Conservation (phyloP, 495 filamentous ascomycete genomes). For the Annulohypoxylon maeteangense region DNA sequence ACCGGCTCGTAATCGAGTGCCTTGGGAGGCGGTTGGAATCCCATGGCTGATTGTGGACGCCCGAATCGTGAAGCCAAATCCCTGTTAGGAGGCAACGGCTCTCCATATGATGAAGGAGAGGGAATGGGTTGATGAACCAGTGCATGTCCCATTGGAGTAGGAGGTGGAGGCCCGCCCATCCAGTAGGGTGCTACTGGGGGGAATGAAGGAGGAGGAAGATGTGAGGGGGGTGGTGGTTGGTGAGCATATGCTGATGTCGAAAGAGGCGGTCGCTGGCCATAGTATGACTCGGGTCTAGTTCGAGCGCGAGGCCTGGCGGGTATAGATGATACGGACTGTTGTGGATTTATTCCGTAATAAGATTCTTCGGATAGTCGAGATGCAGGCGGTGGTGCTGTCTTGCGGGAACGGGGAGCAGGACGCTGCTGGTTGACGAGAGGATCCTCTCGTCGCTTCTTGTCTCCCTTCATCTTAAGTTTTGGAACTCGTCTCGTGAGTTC, state of each 20-base stretch:
- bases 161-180: constrained; percentile 31
- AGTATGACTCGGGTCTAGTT: constrained; percentile 54
- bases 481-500: constrained; percentile 46
- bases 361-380: constrained; percentile 51
- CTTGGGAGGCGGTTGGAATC: constrained; percentile 48
- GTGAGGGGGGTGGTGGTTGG: constrained; percentile 36
- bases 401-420: constrained; percentile 37
- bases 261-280: constrained; percentile 51
- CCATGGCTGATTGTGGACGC: constrained; percentile 58
- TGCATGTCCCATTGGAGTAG: constrained; percentile 40
- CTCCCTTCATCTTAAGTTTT: constrained; percentile 48
- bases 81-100: constrained; percentile 18
- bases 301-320: constrained; percentile 54
- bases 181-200: constrained; percentile 34
- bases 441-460: constrained; percentile 32
- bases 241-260: constrained; percentile 44
- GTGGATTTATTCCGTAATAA: constrained; percentile 52
- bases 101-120: constrained; percentile 35
- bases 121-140: constrained; percentile 38
- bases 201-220: constrained; percentile 41
- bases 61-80: constrained; percentile 51
- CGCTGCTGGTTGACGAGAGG: constrained; percentile 39
- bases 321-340: constrained; percentile 43
- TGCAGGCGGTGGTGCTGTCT: constrained; percentile 38
- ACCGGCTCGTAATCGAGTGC: constrained; percentile 47